These are phyloP conservation scores for Tribonema minus DNA, from an alignment of 108 stramenopile genomes.

Conservation along the genomic window DNA sequence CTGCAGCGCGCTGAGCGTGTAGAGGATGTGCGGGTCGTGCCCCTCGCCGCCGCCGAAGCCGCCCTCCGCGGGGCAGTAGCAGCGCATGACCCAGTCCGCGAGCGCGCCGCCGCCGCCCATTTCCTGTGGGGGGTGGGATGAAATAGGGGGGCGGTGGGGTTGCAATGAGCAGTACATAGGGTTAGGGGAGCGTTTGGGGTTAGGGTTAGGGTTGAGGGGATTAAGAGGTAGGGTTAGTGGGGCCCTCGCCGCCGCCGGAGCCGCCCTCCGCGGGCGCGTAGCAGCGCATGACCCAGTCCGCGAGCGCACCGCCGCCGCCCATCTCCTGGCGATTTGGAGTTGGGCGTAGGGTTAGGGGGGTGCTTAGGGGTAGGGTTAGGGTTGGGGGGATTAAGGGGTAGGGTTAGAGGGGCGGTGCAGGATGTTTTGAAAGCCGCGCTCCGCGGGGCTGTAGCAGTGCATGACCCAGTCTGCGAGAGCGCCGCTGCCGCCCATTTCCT, in stretches of 20 bases:
- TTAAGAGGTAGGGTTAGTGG: too few relatives aligned
- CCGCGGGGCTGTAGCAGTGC: slow-evolving; percentile 70
- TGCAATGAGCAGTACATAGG: too few relatives aligned
- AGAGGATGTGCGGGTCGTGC: slow-evolving; percentile 92
- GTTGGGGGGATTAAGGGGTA: too few relatives aligned
- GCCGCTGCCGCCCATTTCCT: slow-evolving; percentile 58
- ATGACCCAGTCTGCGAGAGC: slow-evolving; percentile 87
- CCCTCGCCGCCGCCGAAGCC: slow-evolving; percentile 85
- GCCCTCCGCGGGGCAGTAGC: slow-evolving; percentile 64
- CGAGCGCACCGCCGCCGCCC: slow-evolving; percentile 56
- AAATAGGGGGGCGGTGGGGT: neutral
- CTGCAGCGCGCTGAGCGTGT: slow-evolving; percentile 95
- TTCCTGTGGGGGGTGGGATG: too few relatives aligned
- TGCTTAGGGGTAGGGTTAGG: too few relatives aligned
- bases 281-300: slow-evolving; percentile 87
- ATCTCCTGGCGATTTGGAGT: too few relatives aligned
- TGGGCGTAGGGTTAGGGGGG: neutral
- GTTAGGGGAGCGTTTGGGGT: too few relatives aligned
- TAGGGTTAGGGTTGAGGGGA: too few relatives aligned
- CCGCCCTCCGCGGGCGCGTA: slow-evolving; percentile 60
- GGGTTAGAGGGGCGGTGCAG: too few relatives aligned
- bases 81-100: slow-evolving; percentile 84
- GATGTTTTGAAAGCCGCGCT: slow-evolving; percentile 78
- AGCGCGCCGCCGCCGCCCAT: slow-evolving; percentile 55
- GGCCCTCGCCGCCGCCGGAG: slow-evolving; percentile 87